Percentiles rank a stretch among this genome's conserved stretches.
Conservation (phyloP, 352 stramenopile genomes). For the Phytophthora ramorum region DNA sequence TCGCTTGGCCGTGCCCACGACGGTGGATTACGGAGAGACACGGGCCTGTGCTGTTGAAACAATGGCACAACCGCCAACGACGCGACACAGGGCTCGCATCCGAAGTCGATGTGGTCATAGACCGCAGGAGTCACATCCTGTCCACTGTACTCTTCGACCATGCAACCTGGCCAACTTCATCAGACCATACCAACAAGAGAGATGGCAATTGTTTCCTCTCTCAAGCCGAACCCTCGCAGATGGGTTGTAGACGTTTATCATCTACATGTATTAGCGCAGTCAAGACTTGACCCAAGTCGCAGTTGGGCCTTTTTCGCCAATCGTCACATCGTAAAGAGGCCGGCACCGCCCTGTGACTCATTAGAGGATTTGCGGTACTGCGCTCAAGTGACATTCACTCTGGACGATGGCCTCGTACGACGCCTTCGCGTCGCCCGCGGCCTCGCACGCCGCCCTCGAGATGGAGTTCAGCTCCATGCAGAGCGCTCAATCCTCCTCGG, state of each 20-base stretch:
- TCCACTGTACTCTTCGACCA: conserved; percentile 5
- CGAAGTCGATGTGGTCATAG: too few relatives aligned
- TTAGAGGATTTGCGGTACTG: conserved; percentile 26
- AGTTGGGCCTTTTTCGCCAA: conserved; percentile 23
- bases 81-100: conserved; percentile 17
- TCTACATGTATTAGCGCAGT: conserved; percentile 4
- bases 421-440: conserved; percentile 42
- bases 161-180: too few relatives aligned
- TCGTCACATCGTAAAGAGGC: conserved; percentile 10
- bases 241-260: conserved; percentile 7
- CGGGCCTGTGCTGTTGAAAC: conserved; percentile 6
- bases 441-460: conserved; percentile 36
- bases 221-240: neutral
- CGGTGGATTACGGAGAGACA: neutral
- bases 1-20: too few relatives aligned
- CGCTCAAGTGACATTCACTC: conserved; percentile 26
- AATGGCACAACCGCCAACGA: conserved; percentile 6
- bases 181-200: too few relatives aligned
- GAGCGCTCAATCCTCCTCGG: conserved; percentile 30
- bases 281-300: neutral
- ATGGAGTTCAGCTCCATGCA: conserved; percentile 60
- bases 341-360: conserved; percentile 6
- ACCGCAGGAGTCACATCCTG: conserved; percentile 21
- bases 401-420: conserved; percentile 38
- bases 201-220: neutral